phyloP scores from a whole-genome alignment of 257 asterid species.

The Solanum sparsipilum region DNA sequence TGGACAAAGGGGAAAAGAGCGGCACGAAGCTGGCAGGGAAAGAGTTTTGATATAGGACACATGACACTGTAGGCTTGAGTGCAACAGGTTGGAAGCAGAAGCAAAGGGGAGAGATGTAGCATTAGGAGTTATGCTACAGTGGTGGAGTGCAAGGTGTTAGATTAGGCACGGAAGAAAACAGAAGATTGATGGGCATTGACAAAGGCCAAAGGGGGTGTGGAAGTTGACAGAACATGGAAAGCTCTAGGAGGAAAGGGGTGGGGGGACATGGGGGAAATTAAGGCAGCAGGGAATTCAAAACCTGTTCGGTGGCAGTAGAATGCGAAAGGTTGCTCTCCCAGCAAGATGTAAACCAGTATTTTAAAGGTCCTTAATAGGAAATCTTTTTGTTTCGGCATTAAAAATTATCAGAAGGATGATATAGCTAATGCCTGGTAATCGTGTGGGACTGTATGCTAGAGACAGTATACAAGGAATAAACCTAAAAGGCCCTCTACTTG shows the following conservation, averaged over 20 bases:
- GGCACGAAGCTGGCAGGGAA: background rate
- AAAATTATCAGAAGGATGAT: background rate
- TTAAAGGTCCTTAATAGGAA: background rate
- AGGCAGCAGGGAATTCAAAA: background rate
- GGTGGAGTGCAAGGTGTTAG: background rate
- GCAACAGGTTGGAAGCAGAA: background rate
- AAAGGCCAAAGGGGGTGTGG: background rate
- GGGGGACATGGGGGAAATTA: background rate
- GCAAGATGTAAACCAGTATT: background rate
- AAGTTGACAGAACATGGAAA: background rate
- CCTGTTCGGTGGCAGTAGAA: background rate
- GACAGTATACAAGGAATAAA: background rate
- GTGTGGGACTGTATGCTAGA: background rate
- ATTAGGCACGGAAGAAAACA: background rate
- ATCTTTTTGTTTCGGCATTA: background rate
- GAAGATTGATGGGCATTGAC: background rate
- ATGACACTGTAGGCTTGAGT: background rate
- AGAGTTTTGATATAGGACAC: background rate
- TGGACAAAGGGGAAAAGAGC: background rate
- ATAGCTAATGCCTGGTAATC: background rate
- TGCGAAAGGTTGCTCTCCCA: background rate
- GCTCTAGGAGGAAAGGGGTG: background rate
- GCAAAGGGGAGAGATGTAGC: background rate
- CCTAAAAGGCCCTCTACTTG: background rate
- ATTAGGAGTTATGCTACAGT: background rate